A percentile compares a stretch with the other conserved stretches of the same genome.
phyloP scores from a whole-genome alignment of 2,329 filamentous ascomycete species.

The Trichoderma aggressivum region DNA sequence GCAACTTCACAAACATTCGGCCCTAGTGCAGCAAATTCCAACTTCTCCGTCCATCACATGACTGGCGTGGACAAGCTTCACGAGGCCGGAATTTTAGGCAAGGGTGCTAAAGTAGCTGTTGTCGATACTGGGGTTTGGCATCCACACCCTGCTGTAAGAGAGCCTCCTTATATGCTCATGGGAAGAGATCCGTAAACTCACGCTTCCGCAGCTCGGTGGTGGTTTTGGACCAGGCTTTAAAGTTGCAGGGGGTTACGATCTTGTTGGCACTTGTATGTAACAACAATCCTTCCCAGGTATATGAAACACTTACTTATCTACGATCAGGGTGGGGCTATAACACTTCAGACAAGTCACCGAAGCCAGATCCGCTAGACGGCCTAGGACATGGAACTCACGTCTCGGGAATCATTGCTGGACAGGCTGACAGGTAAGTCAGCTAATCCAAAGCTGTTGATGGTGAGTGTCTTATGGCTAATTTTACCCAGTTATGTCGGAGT shows the following conservation, averaged over 20 bases:
- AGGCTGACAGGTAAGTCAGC: constrained; percentile 31
- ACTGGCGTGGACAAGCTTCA: constrained; percentile 40
- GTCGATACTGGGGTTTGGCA: constrained; percentile 41
- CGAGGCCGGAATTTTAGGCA: constrained; percentile 34
- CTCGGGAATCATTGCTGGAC: constrained; percentile 47
- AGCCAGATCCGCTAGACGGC: constrained; percentile 24
- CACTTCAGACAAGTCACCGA: constrained; percentile 24
- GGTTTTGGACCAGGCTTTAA: not conserved
- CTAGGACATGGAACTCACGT: constrained; percentile 28
- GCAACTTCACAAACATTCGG: not conserved
- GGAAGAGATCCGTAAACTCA: not conserved
- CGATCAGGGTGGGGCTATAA: constrained; percentile 29
- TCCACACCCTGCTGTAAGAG: constrained; percentile 34
- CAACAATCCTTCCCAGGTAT: not conserved
- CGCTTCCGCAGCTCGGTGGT: constrained; percentile 27
- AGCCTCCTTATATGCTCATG: constrained; percentile 27
- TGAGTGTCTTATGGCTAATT: not conserved
- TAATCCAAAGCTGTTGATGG: not conserved
- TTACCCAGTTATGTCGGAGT: constrained; percentile 41
- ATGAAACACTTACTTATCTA: not conserved
- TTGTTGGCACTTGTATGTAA: not conserved
- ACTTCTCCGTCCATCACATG: constrained; percentile 35
- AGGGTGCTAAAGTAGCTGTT: constrained; percentile 37
- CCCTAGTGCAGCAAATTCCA: constrained; percentile 15
- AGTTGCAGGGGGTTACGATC: not conserved